phyloP scores from a whole-genome alignment of 2,329 filamentous ascomycete genomes.

The Periconia macrospinosa region DNA sequence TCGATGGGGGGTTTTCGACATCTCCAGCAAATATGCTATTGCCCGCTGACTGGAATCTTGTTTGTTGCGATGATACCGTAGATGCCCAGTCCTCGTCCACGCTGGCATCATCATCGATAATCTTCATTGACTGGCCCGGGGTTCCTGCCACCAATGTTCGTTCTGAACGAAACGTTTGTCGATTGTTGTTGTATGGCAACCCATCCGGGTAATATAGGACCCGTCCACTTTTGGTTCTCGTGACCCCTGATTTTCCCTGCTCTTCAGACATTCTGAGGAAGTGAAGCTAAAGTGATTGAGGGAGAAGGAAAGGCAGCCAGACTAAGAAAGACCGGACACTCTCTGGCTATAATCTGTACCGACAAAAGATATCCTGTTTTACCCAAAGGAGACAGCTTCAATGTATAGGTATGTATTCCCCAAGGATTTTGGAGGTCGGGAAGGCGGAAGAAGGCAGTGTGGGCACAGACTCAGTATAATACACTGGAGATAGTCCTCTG shows the following conservation, averaged over 20 bases:
- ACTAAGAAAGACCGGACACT: neutral
- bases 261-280: no score
- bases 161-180: neutral
- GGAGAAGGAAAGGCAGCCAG: neutral
- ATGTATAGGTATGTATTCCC: no score
- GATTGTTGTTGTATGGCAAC: neutral
- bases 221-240: slow-evolving; percentile 4
- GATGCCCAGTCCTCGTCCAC: neutral
- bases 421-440: neutral
- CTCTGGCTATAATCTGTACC: no score
- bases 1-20: neutral
- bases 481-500: neutral
- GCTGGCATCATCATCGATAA: neutral
- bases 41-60: neutral
- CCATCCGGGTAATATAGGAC: slow-evolving; percentile 5
- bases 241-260: neutral
- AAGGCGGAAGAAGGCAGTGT: neutral
- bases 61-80: neutral
- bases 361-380: no score
- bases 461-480: neutral
- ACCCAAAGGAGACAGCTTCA: no score
- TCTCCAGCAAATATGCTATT: neutral
- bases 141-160: neutral
- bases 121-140: neutral
- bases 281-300: neutral